Percentiles rank a stretch among this genome's conserved stretches.
These are phyloP conservation scores for Tricholoma matsutake DNA, from an alignment of 768 basidiomycete genomes.

Conservation along the genomic window DNA sequence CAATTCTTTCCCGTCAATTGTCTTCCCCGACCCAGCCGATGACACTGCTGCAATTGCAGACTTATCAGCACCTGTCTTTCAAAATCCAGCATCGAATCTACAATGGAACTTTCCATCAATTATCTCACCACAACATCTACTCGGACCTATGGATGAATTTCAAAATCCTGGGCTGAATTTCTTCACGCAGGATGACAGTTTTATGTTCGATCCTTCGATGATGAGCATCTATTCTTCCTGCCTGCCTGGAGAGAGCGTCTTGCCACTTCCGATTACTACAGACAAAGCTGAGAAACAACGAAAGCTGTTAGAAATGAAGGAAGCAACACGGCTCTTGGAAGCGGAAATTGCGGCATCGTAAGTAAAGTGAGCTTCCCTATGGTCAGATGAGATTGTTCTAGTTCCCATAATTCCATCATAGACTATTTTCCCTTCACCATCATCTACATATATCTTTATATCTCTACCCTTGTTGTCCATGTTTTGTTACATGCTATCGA, in stretches of 20 bases:
- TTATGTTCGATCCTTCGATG: not conserved
- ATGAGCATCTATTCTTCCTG: not conserved
- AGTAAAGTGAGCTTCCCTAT: not conserved
- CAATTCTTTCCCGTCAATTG: not conserved
- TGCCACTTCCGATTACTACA: not conserved
- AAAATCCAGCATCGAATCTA: not conserved
- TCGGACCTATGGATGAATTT: not conserved
- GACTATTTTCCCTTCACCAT: too few relatives aligned
- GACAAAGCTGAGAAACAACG: not conserved
- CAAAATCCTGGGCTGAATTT: not conserved
- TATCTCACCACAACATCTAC: not conserved
- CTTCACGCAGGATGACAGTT: not conserved
- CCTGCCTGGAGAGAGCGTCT: not conserved
- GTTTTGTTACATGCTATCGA: not conserved
- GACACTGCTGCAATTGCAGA: not conserved
- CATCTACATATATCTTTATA: not conserved
- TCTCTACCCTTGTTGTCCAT: not conserved
- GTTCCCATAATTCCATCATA: not conserved
- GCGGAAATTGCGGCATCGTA: constrained; percentile 3
- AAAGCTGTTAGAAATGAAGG: not conserved
- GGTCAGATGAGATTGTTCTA: not conserved
- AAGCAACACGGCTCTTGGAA: not conserved
- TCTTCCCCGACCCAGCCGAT: not conserved
- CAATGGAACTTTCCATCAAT: not conserved
- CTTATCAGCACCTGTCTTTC: not conserved